Evolutionary conservation across 495 filamentous ascomycete species (phyloP), one percentile per base, ranked within the genome.

Genomic region (Haplographium delicatum): DNA sequence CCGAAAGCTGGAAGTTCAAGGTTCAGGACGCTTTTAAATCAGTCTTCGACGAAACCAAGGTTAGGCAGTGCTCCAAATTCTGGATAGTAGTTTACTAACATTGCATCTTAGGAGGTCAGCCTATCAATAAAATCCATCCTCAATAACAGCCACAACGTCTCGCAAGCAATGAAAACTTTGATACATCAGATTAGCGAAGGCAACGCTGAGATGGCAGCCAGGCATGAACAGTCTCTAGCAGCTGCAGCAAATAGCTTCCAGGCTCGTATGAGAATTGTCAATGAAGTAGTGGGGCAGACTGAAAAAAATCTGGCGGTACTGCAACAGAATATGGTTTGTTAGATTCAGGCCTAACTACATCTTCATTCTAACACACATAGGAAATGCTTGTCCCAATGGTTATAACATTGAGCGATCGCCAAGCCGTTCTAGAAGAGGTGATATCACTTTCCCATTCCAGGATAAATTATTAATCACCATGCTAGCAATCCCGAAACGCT

Each of bases 131-230:
- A 44, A 31, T 44, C 38, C 16, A 41, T 50, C n/a, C 7, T 37
- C 5, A 30, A 30, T 20, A 53, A 31, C 19, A 46, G 26, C 18
- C 25, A 20, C 5, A 53, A 56, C 46, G 27, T 50, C 7, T 4
- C 40, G 6, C 57, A 26, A 4, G 26, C 50, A 28, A 40, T 60
- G 18, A 37, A 53, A 42, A 34, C 13, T 10, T 38, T 60, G 8
- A 31, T 56, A n/a, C 31, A 31, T 45, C 5, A 56, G 48, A 10
- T 24, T 38, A 2, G n/a, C 53, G 13, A 45, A 30, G 44, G 44
- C 8, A 52, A 51, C 45, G 57, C 53, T 2, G 28, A 46, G 15
- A 56, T 56, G 41, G 53, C 53, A 7, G 42, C 41, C 8, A 42
- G 35, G 25, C 47, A 51, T 30, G 53, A 51, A 20, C 24, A 56